A percentile compares a stretch with the other conserved stretches of the same genome.
phyloP scores from a whole-genome alignment of 371 early-diverging fungal species.

The Batkoa obscura region DNA sequence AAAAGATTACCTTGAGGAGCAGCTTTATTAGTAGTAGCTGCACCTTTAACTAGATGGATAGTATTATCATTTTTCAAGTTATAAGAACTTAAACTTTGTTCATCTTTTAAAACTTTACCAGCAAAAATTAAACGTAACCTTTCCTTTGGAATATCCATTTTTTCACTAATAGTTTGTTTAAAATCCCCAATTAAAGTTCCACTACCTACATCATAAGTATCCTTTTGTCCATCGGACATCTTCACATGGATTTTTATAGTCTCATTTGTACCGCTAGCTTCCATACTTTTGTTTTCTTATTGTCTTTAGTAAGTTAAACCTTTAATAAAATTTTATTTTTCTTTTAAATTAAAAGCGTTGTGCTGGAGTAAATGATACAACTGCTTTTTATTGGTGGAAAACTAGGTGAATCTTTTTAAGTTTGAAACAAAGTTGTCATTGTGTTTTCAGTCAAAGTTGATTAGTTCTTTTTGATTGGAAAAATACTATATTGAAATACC shows the following conservation, averaged over 20 bases:
- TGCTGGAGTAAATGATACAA: too few relatives aligned
- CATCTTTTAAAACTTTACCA: slow-evolving; percentile 87
- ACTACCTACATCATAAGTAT: slow-evolving; percentile 40
- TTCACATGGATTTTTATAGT: too few relatives aligned
- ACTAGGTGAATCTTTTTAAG: too few relatives aligned
- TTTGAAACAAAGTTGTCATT: too few relatives aligned
- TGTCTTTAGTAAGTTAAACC: not conserved
- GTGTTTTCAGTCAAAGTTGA: too few relatives aligned
- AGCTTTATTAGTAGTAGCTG: slow-evolving; percentile 17
- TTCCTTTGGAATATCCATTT: slow-evolving; percentile 48
- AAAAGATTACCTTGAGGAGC: not conserved
- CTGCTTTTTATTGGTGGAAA: too few relatives aligned
- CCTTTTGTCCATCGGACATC: slow-evolving; percentile 62
- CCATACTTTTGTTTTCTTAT: too few relatives aligned
- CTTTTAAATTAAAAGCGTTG: not conserved
- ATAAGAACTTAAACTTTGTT: slow-evolving; percentile 49
- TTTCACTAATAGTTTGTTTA: slow-evolving; percentile 52
- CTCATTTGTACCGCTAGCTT: too few relatives aligned
- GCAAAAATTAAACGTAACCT: slow-evolving; percentile 82
- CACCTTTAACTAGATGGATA: slow-evolving; percentile 67
- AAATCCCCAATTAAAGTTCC: slow-evolving; percentile 47
- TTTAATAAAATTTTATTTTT: not conserved
- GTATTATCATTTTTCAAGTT: slow-evolving; percentile 64
- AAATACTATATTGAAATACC: too few relatives aligned
- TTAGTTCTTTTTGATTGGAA: too few relatives aligned